Percentiles rank a stretch among this genome's conserved stretches.
These are phyloP conservation scores for Mortierella sp. DNA, from an alignment of 371 early-diverging fungal genomes.

Conservation along the genomic window DNA sequence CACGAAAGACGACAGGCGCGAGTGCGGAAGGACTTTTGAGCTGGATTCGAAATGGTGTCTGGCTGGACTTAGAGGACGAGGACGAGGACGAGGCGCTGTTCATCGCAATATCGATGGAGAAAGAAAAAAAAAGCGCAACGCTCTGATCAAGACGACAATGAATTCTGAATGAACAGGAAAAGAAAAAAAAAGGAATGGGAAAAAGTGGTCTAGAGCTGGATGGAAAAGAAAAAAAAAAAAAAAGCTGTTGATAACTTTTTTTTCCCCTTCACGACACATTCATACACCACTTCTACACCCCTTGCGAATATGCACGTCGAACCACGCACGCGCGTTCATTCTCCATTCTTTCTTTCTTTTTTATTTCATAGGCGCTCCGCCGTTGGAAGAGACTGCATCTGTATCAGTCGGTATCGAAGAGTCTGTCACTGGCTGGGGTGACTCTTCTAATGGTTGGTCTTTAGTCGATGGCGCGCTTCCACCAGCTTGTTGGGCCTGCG, in stretches of 20 bases:
- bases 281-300: background rate
- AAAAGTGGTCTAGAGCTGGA: too few relatives aligned
- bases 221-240: background rate
- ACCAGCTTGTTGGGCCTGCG: background rate
- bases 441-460: background rate
- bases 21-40: constrained; percentile 26
- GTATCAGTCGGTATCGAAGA: background rate
- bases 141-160: too few relatives aligned
- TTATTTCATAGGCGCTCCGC: background rate
- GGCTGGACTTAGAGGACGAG: too few relatives aligned
- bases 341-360: background rate
- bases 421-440: too few relatives aligned
- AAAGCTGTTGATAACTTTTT: background rate
- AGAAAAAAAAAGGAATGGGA: too few relatives aligned
- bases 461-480: background rate
- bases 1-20: constrained; percentile 28
- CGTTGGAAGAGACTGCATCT: background rate
- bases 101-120: too few relatives aligned
- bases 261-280: background rate
- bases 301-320: too few relatives aligned
- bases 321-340: background rate
- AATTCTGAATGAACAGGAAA: too few relatives aligned
- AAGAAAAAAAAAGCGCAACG: too few relatives aligned
- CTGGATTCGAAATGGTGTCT: constrained; percentile 8
- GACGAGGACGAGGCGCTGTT: too few relatives aligned